Base-by-base conservation (phyloP, 2,329 filamentous ascomycete species). In the Nothophaeocryptopus gaeumannii region DNA sequence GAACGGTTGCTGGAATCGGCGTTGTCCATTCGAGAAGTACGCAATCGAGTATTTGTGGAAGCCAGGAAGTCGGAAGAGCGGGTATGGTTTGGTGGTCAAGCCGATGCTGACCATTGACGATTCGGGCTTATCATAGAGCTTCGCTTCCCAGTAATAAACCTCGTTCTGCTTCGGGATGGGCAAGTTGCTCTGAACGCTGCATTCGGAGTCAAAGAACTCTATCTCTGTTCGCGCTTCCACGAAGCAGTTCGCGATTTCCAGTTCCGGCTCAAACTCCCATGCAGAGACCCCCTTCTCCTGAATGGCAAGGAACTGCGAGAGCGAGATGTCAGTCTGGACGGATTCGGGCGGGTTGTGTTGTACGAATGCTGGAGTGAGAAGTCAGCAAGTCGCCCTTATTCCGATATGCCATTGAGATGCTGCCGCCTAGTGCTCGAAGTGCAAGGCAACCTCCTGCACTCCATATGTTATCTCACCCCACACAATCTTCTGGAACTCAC, bases 221-320 rank as follows among this genome's bases (percentile, higher is more conserved):
- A 99, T 96, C 70, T 99, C 93, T 9, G 93, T 99, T 58, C 93
- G 83, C 35, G 77, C 92, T 72, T 99, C 92, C 57, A 99, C 93
- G 67, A 99, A 99, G 71, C 93, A 99, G 72, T 97, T 97, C 60
- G 93, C 93, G 60, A 97, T 96, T 72, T 99, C 93, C 32, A 97
- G 75, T 70, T 99, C 93, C n/a, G 93, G 93, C 70, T 97, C 93
- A 65, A 99, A 99, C 70, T 99, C 93, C 93, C 93, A 99, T 5
- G 93, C 93, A 5, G 93, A 96, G n/a, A 99, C 92, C 43, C 93
- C 93, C 71, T 99, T 99, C 75, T 99, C 93, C 74, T 99, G 93
- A 59, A 99, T 99, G 36, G 93, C 93, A 51, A 99, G 80, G 69
- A 96, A 97, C 69, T 99, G 93, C 32, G 93, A 97, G 57, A 99